These are phyloP conservation scores for Piper betle DNA, from an alignment of 164 flowering plant genomes.

Conservation along the genomic window DNA sequence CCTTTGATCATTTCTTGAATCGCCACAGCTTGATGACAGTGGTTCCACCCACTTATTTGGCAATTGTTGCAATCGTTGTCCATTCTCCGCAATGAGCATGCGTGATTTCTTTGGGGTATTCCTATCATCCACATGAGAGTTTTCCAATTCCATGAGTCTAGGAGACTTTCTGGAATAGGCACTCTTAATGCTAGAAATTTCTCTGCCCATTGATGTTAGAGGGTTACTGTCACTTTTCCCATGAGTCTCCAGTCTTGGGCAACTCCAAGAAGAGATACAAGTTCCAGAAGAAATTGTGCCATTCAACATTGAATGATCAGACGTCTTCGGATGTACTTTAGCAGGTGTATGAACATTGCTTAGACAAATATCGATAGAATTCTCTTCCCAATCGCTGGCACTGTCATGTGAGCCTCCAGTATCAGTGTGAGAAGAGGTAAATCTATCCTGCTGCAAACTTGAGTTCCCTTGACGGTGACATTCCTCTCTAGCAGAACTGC, in stretches of 20 bases:
- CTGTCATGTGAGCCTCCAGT: not conserved
- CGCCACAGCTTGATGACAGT: constrained; percentile 5
- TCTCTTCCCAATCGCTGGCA: constrained; percentile 7
- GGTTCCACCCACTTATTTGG: constrained; percentile 14
- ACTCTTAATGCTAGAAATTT: constrained; percentile 16
- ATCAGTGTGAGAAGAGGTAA: not conserved
- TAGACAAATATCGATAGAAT: constrained; percentile 10
- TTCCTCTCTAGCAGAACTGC: constrained; percentile 15
- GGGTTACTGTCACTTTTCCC: constrained; percentile 5
- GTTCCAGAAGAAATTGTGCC: constrained; percentile 11
- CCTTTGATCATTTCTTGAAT: not conserved
- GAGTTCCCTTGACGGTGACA: constrained; percentile 5
- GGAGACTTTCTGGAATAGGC: constrained; percentile 6
- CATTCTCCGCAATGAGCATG: constrained; percentile 16
- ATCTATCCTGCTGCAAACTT: constrained; percentile 10
- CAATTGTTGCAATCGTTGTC: constrained; percentile 7
- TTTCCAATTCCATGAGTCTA: constrained; percentile 6
- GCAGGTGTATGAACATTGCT: constrained; percentile 9
- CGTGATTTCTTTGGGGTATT: constrained; percentile 14
- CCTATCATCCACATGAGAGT: constrained; percentile 4
- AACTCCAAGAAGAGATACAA: constrained; percentile 15
- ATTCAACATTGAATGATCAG: constrained; percentile 7
- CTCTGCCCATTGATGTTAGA: constrained; percentile 12
- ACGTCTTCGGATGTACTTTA: constrained; percentile 7
- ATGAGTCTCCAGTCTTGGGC: constrained; percentile 10